These are phyloP conservation scores for Hibiscus trionum DNA, from an alignment of 345 rosid genomes.

Conservation along the genomic window DNA sequence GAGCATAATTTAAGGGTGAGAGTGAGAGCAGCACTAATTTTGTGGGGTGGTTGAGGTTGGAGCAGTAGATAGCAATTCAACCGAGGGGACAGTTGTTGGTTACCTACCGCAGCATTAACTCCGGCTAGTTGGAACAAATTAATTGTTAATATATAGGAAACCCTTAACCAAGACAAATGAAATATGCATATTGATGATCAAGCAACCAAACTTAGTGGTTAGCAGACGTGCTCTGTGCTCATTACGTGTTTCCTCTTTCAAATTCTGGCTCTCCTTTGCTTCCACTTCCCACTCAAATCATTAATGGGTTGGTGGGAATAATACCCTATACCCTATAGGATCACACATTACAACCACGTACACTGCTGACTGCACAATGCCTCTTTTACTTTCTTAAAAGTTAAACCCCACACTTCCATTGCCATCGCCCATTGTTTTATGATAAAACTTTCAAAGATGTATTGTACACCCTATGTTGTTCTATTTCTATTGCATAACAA, in stretches of 20 bases:
- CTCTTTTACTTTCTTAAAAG: too few species aligned
- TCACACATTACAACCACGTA: too few species aligned
- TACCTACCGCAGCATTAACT: neutral
- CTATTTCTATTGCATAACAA: neutral
- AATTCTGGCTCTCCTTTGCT: neutral
- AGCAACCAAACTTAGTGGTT: too few species aligned
- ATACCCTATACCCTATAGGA: neutral
- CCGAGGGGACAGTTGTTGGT: neutral
- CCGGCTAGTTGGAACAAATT: neutral
- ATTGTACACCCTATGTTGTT: too few species aligned
- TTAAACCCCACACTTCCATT: neutral
- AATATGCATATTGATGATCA: too few species aligned
- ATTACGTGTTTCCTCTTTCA: neutral
- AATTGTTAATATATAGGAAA: too few species aligned
- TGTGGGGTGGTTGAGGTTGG: neutral
- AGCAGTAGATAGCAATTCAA: neutral
- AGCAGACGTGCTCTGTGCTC: neutral
- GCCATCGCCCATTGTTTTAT: neutral
- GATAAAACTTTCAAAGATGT: too few species aligned
- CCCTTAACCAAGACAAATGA: too few species aligned
- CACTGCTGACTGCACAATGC: too few species aligned
- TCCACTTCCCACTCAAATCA: neutral
- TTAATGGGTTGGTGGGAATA: neutral
- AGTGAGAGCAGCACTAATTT: neutral
- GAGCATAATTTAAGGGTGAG: too few species aligned